Conservation (phyloP, 805 yeast genomes). For the Zygotorulaspora florentina region DNA sequence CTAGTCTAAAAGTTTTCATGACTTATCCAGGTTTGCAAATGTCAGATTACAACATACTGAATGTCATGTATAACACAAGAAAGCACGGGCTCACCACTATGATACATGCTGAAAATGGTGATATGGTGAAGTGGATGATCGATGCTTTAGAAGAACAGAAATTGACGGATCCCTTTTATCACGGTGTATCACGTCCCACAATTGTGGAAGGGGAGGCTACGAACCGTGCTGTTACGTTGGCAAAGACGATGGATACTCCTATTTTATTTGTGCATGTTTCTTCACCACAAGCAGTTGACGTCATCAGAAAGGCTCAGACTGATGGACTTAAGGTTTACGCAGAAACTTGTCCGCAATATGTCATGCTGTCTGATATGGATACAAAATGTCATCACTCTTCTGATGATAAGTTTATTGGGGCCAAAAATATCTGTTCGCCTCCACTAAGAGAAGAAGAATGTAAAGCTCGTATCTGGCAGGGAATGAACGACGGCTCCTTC, state of each 20-base stretch:
- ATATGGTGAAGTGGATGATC: constrained; percentile 41
- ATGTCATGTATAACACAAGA: constrained; percentile 39
- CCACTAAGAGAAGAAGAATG: constrained; percentile 40
- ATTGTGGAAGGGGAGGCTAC: constrained; percentile 49
- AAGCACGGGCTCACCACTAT: constrained; percentile 43
- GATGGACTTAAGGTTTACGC: constrained; percentile 42
- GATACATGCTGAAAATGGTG: constrained; percentile 52
- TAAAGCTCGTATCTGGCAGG: constrained; percentile 43
- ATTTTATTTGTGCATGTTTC: constrained; percentile 48
- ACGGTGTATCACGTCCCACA: constrained; percentile 43
- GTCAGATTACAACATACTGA: constrained; percentile 40
- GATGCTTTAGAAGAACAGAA: constrained; percentile 39
- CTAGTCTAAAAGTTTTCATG: constrained; percentile 43
- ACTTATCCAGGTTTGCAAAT: constrained; percentile 43
- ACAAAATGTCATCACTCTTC: constrained; percentile 25
- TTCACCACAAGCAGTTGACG: constrained; percentile 39
- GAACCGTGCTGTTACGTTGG: constrained; percentile 43
- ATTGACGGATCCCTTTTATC: constrained; percentile 42
- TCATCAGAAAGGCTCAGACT: constrained; percentile 43
- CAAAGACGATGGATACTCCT: constrained; percentile 44
- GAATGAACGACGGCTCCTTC: constrained; percentile 45
- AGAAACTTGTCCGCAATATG: constrained; percentile 50
- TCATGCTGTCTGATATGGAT: constrained; percentile 41
- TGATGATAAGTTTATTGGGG: constrained; percentile 42
- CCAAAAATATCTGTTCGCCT: constrained; percentile 49